phyloP scores from a whole-genome alignment of 306 rosid species.

The Castanea crenata region DNA sequence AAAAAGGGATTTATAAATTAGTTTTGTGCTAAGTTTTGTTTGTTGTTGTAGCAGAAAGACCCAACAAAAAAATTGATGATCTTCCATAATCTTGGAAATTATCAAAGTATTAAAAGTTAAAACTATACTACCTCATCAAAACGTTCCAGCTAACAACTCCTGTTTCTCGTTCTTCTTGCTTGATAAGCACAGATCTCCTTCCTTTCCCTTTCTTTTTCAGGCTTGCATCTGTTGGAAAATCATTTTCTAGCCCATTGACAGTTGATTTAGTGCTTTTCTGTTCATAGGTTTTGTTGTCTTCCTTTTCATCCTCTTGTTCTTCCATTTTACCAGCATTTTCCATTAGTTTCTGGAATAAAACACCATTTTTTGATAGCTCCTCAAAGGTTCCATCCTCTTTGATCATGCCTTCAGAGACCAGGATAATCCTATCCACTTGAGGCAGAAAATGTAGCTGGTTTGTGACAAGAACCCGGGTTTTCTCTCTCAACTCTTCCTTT shows the following conservation, averaged over 20 bases:
- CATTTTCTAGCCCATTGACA: slow-evolving; percentile 30
- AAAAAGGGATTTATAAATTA: background rate
- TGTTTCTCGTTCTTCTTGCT: slow-evolving; percentile 85
- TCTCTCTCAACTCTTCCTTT: slow-evolving; percentile 74
- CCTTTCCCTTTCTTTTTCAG: slow-evolving; percentile 49
- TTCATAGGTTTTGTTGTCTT: slow-evolving; percentile 17
- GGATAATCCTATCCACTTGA: slow-evolving; percentile 71
- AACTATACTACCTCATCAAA: slow-evolving; percentile 51
- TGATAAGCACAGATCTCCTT: slow-evolving; percentile 60
- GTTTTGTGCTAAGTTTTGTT: background rate
- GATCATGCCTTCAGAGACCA: slow-evolving; percentile 63
- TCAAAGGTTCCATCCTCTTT: slow-evolving; percentile 84
- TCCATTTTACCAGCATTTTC: slow-evolving; percentile 91
- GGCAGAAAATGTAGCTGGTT: slow-evolving; percentile 96
- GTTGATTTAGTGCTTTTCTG: slow-evolving; percentile 28
- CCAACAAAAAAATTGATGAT: background rate
- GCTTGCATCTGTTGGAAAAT: slow-evolving; percentile 37
- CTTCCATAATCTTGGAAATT: background rate
- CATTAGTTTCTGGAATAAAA: slow-evolving; percentile 80
- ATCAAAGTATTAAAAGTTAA: background rate
- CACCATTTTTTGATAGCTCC: slow-evolving; percentile 67
- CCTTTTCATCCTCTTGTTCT: slow-evolving; percentile 40
- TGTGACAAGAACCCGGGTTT: slow-evolving; percentile 88
- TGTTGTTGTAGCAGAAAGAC: background rate
- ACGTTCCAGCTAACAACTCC: slow-evolving; percentile 85